A percentile compares a stretch with the other conserved stretches of the same genome.
Conservation (phyloP, 1,139 yeast genomes). For the Saccharomyces hybrid region DNA sequence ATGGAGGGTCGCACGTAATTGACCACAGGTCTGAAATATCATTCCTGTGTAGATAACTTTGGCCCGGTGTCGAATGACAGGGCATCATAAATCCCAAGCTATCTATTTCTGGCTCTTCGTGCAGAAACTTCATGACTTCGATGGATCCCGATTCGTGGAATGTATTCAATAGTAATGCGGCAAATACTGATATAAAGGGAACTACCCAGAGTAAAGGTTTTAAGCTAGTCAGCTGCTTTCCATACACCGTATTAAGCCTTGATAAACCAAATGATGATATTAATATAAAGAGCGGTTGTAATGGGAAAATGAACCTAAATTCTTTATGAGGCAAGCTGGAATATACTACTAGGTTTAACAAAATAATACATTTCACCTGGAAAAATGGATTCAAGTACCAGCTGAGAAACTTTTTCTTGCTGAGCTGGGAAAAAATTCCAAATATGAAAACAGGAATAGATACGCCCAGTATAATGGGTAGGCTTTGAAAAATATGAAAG, state of each 20-base stretch:
- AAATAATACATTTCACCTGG: conserved; percentile 29
- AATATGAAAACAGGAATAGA: conserved; percentile 53
- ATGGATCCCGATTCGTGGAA: conserved; percentile 83
- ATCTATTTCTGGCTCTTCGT: conserved; percentile 36
- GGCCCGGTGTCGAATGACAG: conserved; percentile 97
- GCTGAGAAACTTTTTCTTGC: conserved; percentile 2
- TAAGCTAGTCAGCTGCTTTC: not conserved
- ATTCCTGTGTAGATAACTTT: conserved; percentile 63
- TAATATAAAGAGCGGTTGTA: conserved; percentile 63
- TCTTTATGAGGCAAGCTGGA: conserved; percentile 79
- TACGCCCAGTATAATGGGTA: conserved; percentile 67
- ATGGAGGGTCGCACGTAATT: conserved; percentile 88
- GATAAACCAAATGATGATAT: conserved; percentile 35
- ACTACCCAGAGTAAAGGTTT: conserved; percentile 10
- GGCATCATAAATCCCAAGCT: conserved; percentile 82
- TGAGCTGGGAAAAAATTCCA: conserved; percentile 32
- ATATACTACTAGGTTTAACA: conserved; percentile 45
- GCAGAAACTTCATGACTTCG: conserved; percentile 51
- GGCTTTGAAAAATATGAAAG: conserved; percentile 73
- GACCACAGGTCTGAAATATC: conserved; percentile 55
- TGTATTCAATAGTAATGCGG: conserved; percentile 25
- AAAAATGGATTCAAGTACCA: conserved; percentile 12
- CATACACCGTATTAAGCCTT: conserved; percentile 5
- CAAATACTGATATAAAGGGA: conserved; percentile 36
- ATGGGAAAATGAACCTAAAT: conserved; percentile 79